Evolutionary conservation across 768 basidiomycete species (phyloP).

Genomic region (Serendipita sp.): DNA sequence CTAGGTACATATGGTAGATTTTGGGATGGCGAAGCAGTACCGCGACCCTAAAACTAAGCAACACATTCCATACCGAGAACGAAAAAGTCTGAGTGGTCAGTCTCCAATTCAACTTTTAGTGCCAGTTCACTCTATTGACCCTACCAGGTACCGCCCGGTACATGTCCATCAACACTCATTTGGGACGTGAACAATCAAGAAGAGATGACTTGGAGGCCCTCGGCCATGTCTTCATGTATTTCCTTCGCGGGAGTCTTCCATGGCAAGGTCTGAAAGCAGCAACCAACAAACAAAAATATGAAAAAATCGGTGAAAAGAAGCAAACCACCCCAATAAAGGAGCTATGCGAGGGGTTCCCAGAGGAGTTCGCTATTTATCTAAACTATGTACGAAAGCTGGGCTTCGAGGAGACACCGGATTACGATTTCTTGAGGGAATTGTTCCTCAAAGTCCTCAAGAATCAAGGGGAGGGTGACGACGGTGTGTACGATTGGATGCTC

Average conservation of each 20-base stretch:
- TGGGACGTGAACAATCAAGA: conserved; percentile 86
- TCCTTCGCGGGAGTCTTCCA: conserved; percentile 86
- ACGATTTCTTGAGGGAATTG: conserved; percentile 90
- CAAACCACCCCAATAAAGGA: conserved; percentile 97
- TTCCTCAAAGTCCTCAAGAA: conserved; percentile 90
- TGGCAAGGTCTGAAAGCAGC: conserved; percentile 99
- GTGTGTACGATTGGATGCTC: conserved; percentile 90
- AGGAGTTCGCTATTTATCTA: conserved; percentile 96
- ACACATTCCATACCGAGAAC: conserved; percentile 96
- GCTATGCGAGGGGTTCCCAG: conserved; percentile 93
- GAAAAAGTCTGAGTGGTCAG: conserved; percentile 65
- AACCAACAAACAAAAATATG: conserved; percentile 99
- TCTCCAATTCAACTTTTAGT: neutral
- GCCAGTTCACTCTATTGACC: neutral
- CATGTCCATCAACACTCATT: conserved; percentile 99
- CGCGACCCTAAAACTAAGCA: conserved; percentile 98
- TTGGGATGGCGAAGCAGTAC: conserved; percentile 99
- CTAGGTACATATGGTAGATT: conserved; percentile 53
- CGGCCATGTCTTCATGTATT: conserved; percentile 99
- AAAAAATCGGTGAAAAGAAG: conserved; percentile 99
- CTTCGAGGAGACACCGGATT: conserved; percentile 98
- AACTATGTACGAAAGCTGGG: conserved; percentile 99
- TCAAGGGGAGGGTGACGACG: conserved; percentile 80
- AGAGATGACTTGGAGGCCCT: conserved; percentile 97
- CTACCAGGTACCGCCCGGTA: conserved; percentile 77